Evolutionary conservation across 2,329 filamentous ascomycete species (phyloP).

Genomic region (Neodidymelliopsis sp.): DNA sequence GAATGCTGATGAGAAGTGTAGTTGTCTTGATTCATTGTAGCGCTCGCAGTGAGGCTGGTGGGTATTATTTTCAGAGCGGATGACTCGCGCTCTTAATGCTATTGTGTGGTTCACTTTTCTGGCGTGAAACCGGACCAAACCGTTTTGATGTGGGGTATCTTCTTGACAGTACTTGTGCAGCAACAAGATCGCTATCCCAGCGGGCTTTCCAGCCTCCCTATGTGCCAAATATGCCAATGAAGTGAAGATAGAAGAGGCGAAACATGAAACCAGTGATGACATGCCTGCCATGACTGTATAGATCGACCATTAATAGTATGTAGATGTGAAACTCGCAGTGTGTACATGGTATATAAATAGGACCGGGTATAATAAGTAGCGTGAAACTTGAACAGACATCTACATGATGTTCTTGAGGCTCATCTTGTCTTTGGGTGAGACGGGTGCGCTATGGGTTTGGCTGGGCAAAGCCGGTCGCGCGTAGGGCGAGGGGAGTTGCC

Average conservation of each 20-base stretch:
- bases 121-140: conserved; percentile 18
- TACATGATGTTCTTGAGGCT: conserved; percentile 46
- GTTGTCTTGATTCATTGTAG: conserved; percentile 3
- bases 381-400: conserved; percentile 33
- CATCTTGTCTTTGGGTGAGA: conserved; percentile 46
- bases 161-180: conserved; percentile 12
- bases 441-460: conserved; percentile 43
- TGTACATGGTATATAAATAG: conserved; percentile 22
- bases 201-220: neutral
- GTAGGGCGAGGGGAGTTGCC: conserved; percentile 45
- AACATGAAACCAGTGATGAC: conserved; percentile 7
- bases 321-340: conserved; percentile 18
- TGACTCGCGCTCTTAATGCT: conserved; percentile 6
- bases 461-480: conserved; percentile 26
- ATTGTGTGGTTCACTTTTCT: conserved; percentile 13
- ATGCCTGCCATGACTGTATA: conserved; percentile 3
- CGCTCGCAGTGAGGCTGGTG: conserved; percentile 5
- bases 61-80: conserved; percentile 2
- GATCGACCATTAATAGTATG: conserved; percentile 19
- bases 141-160: conserved; percentile 21
- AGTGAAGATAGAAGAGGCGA: conserved; percentile 4
- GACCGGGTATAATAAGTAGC: conserved; percentile 30
- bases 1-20: too few relatives aligned
- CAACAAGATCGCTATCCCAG: neutral
- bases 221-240: conserved; percentile 12